Percentiles rank a stretch among this genome's conserved stretches.
Conservation (phyloP, 2,329 filamentous ascomycete species). For the Albifimbria verrucaria region DNA sequence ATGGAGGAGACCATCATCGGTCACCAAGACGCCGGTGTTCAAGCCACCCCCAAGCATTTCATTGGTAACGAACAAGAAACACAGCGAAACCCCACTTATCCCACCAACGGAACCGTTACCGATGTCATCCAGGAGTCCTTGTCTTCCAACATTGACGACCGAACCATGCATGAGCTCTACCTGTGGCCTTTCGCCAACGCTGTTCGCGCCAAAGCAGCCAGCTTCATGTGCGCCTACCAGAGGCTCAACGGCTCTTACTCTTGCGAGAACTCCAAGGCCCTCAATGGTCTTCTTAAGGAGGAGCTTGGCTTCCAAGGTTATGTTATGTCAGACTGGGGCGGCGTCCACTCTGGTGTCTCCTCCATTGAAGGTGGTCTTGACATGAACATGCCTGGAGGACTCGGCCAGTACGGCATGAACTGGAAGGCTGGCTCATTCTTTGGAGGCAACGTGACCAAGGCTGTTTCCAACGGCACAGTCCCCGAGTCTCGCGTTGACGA, state of each 20-base stretch:
- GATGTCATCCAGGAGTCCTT: slow-evolving; percentile 24
- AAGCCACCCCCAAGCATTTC: slow-evolving; percentile 36
- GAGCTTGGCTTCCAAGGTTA: slow-evolving; percentile 48
- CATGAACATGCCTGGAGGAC: slow-evolving; percentile 49
- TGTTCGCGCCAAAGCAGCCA: slow-evolving; percentile 26
- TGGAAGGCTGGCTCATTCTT: slow-evolving; percentile 36
- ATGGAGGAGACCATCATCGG: slow-evolving; percentile 32
- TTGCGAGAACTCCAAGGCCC: slow-evolving; percentile 45
- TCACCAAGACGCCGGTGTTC: slow-evolving; percentile 32
- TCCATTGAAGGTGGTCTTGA: slow-evolving; percentile 44
- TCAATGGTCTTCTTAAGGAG: slow-evolving; percentile 47
- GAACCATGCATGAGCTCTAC: slow-evolving; percentile 54
- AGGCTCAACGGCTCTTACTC: slow-evolving; percentile 45
- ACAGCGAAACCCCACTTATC: slow-evolving; percentile 23
- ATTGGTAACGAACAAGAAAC: slow-evolving; percentile 35
- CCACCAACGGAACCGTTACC: slow-evolving; percentile 18
- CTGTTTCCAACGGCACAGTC: slow-evolving; percentile 46
- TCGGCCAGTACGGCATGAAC: slow-evolving; percentile 26
- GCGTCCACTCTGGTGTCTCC: slow-evolving; percentile 36
- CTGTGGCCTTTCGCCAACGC: slow-evolving; percentile 33
- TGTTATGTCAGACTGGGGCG: slow-evolving; percentile 42
- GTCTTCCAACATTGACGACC: slow-evolving; percentile 52
- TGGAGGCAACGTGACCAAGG: slow-evolving; percentile 41
- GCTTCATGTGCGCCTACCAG: slow-evolving; percentile 43
- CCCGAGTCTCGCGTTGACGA: slow-evolving; percentile 38